phyloP scores from a whole-genome alignment of 192 early-diverging fungal genomes.

The Umbelopsis vinacea region DNA sequence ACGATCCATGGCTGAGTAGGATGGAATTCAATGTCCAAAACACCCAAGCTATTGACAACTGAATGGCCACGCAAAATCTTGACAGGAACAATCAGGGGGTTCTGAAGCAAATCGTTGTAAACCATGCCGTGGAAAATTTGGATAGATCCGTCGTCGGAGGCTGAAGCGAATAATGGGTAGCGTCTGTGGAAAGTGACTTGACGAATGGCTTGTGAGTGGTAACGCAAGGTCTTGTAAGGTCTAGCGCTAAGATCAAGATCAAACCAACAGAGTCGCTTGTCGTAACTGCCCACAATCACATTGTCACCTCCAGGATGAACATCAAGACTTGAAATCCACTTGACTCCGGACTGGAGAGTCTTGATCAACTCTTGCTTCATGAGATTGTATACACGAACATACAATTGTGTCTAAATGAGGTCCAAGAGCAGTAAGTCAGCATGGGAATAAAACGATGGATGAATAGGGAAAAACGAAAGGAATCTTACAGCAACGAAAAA shows the following conservation, averaged over 20 bases:
- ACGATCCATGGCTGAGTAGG: slow-evolving; percentile 98
- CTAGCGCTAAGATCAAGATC: slow-evolving; percentile 92
- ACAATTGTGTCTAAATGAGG: slow-evolving; percentile 82
- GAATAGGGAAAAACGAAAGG: slow-evolving; percentile 5
- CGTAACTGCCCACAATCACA: slow-evolving; percentile 93
- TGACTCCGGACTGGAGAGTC: slow-evolving; percentile 82
- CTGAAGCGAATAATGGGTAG: slow-evolving; percentile 93
- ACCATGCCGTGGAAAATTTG: slow-evolving; percentile 99
- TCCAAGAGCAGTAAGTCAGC: no score
- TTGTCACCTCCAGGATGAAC: slow-evolving; percentile 96
- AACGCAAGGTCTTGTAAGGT: slow-evolving; percentile 92
- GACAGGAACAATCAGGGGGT: slow-evolving; percentile 98
- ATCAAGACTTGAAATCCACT: slow-evolving; percentile 96
- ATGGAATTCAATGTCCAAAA: slow-evolving; percentile 75
- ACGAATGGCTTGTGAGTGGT: slow-evolving; percentile 89
- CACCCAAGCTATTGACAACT: slow-evolving; percentile 38
- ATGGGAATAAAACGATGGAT: no score
- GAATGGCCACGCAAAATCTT: slow-evolving; percentile 86
- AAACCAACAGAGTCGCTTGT: slow-evolving; percentile 96
- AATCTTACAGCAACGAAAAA: slow-evolving; percentile 83
- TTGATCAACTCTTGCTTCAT: slow-evolving; percentile 84
- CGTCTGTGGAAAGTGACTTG: slow-evolving; percentile 84
- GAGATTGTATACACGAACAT: slow-evolving; percentile 93
- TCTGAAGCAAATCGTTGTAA: slow-evolving; percentile 93
- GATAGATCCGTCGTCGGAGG: slow-evolving; percentile 90